These are phyloP conservation scores for Rosa hybrid DNA, from an alignment of 331 rosid genomes.

Conservation along the genomic window DNA sequence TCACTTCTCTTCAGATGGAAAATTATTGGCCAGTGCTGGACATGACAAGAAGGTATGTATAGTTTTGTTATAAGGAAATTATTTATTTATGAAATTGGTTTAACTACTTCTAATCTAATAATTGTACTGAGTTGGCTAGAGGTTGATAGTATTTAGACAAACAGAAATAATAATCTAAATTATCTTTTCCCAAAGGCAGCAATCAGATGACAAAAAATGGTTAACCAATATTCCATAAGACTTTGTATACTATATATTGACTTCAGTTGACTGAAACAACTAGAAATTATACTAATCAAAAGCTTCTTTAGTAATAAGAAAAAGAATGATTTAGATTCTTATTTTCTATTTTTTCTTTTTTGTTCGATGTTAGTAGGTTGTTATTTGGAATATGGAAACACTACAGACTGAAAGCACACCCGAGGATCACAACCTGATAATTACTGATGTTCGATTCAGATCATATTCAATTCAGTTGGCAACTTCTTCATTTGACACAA, in stretches of 20 bases:
- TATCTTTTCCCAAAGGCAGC: not conserved
- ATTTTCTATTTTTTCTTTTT: conserved; percentile 16
- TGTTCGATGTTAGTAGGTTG: conserved; percentile 57
- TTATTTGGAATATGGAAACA: conserved; percentile 92
- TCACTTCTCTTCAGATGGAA: conserved; percentile 96
- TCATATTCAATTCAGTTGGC: conserved; percentile 93
- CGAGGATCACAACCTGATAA: conserved; percentile 66
- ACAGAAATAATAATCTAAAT: not conserved
- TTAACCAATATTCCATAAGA: not conserved
- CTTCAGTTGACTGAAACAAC: not conserved
- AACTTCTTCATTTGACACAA: conserved; percentile 87
- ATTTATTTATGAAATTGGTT: not conserved
- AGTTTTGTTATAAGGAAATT: not conserved
- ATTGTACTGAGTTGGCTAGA: not conserved
- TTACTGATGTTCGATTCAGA: conserved; percentile 91
- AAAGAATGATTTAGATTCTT: conserved; percentile 26
- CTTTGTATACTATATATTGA: not conserved
- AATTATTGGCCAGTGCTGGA: conserved; percentile 91
- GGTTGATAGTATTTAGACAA: not conserved
- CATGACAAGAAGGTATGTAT: conserved; percentile 99
- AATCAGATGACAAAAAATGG: not conserved
- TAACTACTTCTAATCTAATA: not conserved
- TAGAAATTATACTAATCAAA: not conserved
- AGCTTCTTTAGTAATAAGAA: not conserved
- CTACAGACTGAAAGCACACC: conserved; percentile 69